These are phyloP conservation scores for Drechslerella stenobrocha DNA, from an alignment of 2,329 filamentous ascomycete species.

Conservation along the genomic window DNA sequence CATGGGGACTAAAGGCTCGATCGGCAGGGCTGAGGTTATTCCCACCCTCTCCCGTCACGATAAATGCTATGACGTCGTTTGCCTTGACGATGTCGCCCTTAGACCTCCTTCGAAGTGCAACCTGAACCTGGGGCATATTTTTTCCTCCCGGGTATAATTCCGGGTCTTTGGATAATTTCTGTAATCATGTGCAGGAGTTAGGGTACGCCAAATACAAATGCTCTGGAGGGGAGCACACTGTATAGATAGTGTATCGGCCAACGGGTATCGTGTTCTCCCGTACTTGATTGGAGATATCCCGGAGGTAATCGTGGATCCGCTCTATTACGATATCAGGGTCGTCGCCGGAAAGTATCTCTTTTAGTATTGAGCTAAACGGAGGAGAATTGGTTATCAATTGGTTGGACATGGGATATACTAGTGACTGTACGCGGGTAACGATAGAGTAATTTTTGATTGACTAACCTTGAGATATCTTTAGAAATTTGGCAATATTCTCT, in stretches of 20 bases:
- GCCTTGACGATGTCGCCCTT: slow-evolving; percentile 85
- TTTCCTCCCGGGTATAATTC: slow-evolving; percentile 92
- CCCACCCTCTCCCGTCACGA: slow-evolving; percentile 74
- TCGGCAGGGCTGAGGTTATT: slow-evolving; percentile 69
- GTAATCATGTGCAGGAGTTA: slow-evolving; percentile 49
- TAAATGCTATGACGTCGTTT: slow-evolving; percentile 94
- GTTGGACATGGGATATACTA: background rate
- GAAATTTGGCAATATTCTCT: slow-evolving; percentile 95
- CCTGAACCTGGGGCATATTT: slow-evolving; percentile 95
- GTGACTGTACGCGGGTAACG: background rate
- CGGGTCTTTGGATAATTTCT: slow-evolving; percentile 88
- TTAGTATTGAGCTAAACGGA: slow-evolving; percentile 70
- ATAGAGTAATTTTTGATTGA: slow-evolving; percentile 49
- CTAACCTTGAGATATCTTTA: slow-evolving; percentile 80
- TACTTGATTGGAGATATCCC: slow-evolving; percentile 83
- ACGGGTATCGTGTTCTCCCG: slow-evolving; percentile 73
- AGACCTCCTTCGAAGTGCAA: slow-evolving; percentile 83
- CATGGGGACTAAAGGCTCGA: slow-evolving; percentile 82
- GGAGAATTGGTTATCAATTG: slow-evolving; percentile 25
- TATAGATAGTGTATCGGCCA: slow-evolving; percentile 95
- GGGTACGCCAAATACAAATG: no score
- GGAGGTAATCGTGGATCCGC: slow-evolving; percentile 89
- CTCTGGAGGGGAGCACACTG: slow-evolving; percentile 59
- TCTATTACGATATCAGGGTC: slow-evolving; percentile 85
- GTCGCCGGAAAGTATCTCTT: slow-evolving; percentile 91